phyloP scores from a whole-genome alignment of 2,329 filamentous ascomycete species.

The Pestalotiopsis sp. region DNA sequence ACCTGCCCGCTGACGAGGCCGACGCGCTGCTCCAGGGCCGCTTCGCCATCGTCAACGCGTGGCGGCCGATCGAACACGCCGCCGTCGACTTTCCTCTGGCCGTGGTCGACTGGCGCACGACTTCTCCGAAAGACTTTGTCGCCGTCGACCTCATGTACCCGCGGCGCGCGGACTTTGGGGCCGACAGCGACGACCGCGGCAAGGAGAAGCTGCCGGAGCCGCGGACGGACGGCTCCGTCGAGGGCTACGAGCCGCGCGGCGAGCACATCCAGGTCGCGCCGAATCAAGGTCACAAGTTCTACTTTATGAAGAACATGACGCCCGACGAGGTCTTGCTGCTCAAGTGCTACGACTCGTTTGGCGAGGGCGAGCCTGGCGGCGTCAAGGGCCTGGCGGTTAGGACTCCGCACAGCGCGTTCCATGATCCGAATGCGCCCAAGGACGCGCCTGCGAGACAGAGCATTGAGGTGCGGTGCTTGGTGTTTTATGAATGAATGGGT shows the following conservation, averaged over 20 bases:
- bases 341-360: constrained; percentile 58
- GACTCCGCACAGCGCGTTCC: constrained; percentile 57
- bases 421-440: constrained; percentile 54
- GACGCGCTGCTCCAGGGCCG: constrained; percentile 59
- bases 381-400: constrained; percentile 46
- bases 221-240: constrained; percentile 41
- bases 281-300: constrained; percentile 62
- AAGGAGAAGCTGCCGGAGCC: constrained; percentile 14
- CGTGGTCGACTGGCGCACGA: constrained; percentile 66
- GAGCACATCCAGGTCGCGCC: constrained; percentile 65
- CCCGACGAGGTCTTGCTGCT: constrained; percentile 49
- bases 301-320: constrained; percentile 70
- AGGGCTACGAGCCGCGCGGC: constrained; percentile 63
- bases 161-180: constrained; percentile 25
- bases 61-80: constrained; percentile 67
- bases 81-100: constrained; percentile 67
- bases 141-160: constrained; percentile 67
- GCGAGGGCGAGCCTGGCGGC: constrained; percentile 36
- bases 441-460: constrained; percentile 55
- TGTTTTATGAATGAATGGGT: constrained; percentile 50
- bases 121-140: constrained; percentile 59
- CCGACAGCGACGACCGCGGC: constrained; percentile 15
- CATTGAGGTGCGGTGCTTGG: constrained; percentile 66
- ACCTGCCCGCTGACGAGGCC: constrained; percentile 56
- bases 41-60: constrained; percentile 74